A percentile compares a stretch with the other conserved stretches of the same genome.
Conservation (phyloP, 148 eudicot genomes). For the Camellia granthamiana region DNA sequence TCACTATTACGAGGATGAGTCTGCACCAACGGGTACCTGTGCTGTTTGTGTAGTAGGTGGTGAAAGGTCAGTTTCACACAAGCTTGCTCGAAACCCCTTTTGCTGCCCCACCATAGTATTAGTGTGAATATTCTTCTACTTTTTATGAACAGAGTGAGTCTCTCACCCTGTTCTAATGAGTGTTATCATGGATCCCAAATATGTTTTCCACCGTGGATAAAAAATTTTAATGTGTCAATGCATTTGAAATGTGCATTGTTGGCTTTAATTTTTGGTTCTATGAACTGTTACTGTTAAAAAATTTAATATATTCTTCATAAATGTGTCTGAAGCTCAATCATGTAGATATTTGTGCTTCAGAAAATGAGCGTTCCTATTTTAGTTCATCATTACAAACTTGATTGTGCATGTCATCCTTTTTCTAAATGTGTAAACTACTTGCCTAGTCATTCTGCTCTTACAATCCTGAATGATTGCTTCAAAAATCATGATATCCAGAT, state of each 20-base stretch:
- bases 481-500: neutral
- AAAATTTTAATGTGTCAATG: neutral
- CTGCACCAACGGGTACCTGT: constrained; percentile 92
- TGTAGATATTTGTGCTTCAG: neutral
- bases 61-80: constrained; percentile 63
- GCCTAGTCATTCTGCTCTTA: too few species aligned
- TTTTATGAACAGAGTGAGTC: neutral
- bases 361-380: neutral
- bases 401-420: neutral
- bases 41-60: constrained; percentile 89
- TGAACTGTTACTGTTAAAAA: neutral
- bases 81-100: neutral
- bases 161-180: neutral
- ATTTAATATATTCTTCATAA: too few species aligned
- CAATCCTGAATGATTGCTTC: neutral
- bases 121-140: neutral
- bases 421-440: neutral
- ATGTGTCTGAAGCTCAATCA: neutral
- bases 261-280: neutral
- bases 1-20: constrained; percentile 82
- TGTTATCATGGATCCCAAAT: neutral
- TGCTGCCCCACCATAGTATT: neutral
- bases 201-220: neutral
- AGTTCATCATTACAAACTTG: neutral
- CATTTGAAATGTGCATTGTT: neutral